A percentile compares a stretch with the other conserved stretches of the same genome.
Evolutionary conservation across 2,329 filamentous ascomycete genomes (phyloP).

Genomic region (Cladosporium sp.): DNA sequence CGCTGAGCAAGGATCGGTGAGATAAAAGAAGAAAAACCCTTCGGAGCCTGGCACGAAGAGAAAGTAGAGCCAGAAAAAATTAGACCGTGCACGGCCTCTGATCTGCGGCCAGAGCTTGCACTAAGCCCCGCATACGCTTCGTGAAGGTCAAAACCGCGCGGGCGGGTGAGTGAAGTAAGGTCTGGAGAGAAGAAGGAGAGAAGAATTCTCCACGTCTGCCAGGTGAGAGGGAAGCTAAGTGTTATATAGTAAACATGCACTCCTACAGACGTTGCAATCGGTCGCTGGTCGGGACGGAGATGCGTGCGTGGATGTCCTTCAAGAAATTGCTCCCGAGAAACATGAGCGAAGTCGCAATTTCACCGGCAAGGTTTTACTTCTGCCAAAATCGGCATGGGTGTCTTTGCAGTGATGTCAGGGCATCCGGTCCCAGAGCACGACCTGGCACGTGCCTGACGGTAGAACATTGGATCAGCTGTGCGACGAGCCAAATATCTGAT

Average conservation of each 20-base stretch:
- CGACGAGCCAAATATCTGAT: not conserved
- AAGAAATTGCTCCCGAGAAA: too few relatives aligned
- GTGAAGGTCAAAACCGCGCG: conserved; percentile 6
- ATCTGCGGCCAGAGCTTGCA: not conserved
- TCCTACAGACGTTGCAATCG: too few relatives aligned
- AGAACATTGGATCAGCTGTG: conserved; percentile 6
- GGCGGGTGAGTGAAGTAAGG: not conserved
- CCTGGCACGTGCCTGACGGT: conserved; percentile 8
- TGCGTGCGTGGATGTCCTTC: too few relatives aligned
- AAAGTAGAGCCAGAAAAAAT: conserved; percentile 8
- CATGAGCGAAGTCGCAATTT: too few relatives aligned
- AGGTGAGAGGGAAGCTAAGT: too few relatives aligned
- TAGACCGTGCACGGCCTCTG: not conserved
- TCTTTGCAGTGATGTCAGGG: conserved; percentile 6
- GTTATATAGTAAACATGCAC: too few relatives aligned
- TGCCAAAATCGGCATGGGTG: not conserved
- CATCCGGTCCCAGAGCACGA: not conserved
- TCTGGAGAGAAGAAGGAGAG: not conserved
- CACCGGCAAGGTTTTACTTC: not conserved
- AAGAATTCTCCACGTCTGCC: too few relatives aligned
- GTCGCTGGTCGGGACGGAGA: too few relatives aligned
- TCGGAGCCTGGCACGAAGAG: not conserved
- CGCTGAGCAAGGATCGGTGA: conserved; percentile 9
- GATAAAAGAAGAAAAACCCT: conserved; percentile 10
- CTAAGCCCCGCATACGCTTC: not conserved